Base-by-base conservation (phyloP, 1,284 basidiomycete genomes). In the Apiotrichum gamsii region DNA sequence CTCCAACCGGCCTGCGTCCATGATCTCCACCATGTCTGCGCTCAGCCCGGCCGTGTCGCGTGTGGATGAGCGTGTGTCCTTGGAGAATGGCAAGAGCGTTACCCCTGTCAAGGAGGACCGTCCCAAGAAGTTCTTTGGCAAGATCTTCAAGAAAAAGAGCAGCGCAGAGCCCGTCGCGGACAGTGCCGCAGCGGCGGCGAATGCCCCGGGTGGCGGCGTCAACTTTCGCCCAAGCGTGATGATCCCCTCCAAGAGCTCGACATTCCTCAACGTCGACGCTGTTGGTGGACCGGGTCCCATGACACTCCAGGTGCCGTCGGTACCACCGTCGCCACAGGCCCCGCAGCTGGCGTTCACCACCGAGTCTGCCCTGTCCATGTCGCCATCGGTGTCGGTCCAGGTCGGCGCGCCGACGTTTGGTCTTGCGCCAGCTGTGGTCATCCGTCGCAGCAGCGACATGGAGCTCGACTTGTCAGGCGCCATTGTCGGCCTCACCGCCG, bases 111-210 rank as follows among this genome's bases (percentile, higher is more conserved):
- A 45, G 28, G 55, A 57, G 38, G 51, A 59, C 23, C 61, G 62
- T 16, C 47, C 64, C 11, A 85, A 82, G 67, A 83, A 81, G 62
- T 73, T 88, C 34, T 85, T 89, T 60, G 78, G 82, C 30, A 82
- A 80, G 64, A 73, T 89, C 31, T 87, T 88, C 75, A 83, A 79
- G 69, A 81, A 79, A 69, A 39, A 41, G 25, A 19, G 42, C 28
- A 31, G 18, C 34, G 35, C 30, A 2, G 53, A 51, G 18, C 39
- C 49, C 2, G n/a, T 43, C 3, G 24, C 18, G 9, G 42, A 47
- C n/a, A n/a, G n/a, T n/a, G n/a, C n/a, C n/a, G 4, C 42, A 35
- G 3, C 39, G 39, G 8, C 15, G 14, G 6, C n/a, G 20, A 15
- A 32, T 13, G 19, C 8, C 10, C 8, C 6, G n/a, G 3, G 31